Conservation (phyloP, 2,329 filamentous ascomycete species). For the Xylaria multiplex region DNA sequence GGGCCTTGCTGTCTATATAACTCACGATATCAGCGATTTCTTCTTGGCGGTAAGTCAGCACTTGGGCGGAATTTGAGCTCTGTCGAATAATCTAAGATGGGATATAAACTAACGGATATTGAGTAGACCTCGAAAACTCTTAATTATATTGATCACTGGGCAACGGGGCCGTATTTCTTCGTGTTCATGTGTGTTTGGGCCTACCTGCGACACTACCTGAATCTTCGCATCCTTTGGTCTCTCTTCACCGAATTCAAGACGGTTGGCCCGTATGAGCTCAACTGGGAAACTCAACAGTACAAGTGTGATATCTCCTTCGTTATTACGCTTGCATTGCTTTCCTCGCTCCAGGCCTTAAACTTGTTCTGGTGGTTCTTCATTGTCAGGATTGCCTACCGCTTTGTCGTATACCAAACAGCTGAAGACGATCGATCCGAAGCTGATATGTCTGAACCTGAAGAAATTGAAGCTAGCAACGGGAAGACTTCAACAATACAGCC, state of each 20-base stretch:
- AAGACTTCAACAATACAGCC: conserved; percentile 38
- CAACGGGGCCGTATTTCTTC: conserved; percentile 86
- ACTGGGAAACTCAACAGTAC: conserved; percentile 81
- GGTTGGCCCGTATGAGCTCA: conserved; percentile 77
- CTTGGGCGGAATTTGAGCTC: neutral
- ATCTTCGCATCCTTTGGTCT: conserved; percentile 79
- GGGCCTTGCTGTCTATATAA: conserved; percentile 91
- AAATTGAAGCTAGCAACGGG: conserved; percentile 43
- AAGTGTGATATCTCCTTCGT: conserved; percentile 76
- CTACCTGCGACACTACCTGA: conserved; percentile 88
- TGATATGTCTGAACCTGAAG: conserved; percentile 70
- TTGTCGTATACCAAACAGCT: conserved; percentile 68
- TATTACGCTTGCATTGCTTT: conserved; percentile 73
- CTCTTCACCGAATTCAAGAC: conserved; percentile 80
- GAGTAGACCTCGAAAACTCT: conserved; percentile 84
- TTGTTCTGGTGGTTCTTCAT: conserved; percentile 86
- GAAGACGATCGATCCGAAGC: conserved; percentile 78
- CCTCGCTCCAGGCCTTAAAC: conserved; percentile 77
- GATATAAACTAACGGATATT: conserved; percentile 32
- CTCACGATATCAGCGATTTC: conserved; percentile 93
- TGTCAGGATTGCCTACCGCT: conserved; percentile 76
- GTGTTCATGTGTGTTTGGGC: conserved; percentile 86
- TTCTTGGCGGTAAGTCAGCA: conserved; percentile 82
- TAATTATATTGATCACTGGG: conserved; percentile 84
- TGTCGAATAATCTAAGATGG: neutral